phyloP scores from a whole-genome alignment of 2,329 filamentous ascomycete species.

The Aspergillus pseudonomiae region DNA sequence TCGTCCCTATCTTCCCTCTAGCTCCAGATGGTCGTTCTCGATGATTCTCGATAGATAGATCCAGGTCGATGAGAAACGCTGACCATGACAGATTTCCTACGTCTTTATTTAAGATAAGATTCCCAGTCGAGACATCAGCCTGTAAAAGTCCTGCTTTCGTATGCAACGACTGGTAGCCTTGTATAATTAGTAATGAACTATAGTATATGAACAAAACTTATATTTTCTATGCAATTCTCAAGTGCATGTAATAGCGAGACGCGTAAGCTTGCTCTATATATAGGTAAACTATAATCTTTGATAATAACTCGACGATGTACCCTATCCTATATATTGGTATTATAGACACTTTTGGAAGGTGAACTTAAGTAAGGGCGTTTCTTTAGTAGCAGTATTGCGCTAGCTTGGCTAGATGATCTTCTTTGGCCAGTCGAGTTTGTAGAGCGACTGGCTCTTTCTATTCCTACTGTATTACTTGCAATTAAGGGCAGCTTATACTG shows the following conservation, averaged over 20 bases:
- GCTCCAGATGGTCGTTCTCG: slow-evolving; percentile 41
- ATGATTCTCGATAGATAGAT: slow-evolving; percentile 35
- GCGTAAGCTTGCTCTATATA: slow-evolving; percentile 46
- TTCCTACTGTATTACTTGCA: not conserved
- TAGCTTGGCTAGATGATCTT: slow-evolving; percentile 23
- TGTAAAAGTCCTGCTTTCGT: slow-evolving; percentile 43
- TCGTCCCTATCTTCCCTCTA: slow-evolving; percentile 47
- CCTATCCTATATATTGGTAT: slow-evolving; percentile 32
- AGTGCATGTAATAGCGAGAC: slow-evolving; percentile 15
- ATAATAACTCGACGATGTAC: slow-evolving; percentile 48
- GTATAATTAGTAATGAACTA: not conserved
- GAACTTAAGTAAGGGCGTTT: slow-evolving; percentile 22
- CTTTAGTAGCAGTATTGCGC: slow-evolving; percentile 18
- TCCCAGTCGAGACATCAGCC: slow-evolving; percentile 50
- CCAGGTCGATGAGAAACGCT: slow-evolving; percentile 39
- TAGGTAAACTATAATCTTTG: slow-evolving; percentile 45
- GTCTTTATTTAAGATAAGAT: slow-evolving; percentile 54
- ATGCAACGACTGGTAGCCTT: slow-evolving; percentile 26
- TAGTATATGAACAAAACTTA: not conserved
- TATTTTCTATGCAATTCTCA: slow-evolving; percentile 17
- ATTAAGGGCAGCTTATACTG: not conserved
- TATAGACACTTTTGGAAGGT: slow-evolving; percentile 4
- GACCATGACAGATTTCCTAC: slow-evolving; percentile 39
- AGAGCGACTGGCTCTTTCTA: too few relatives aligned
- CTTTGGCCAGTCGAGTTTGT: slow-evolving; percentile 9